These are phyloP conservation scores for Parastagonospora avenae DNA, from an alignment of 2,329 filamentous ascomycete species.

Conservation along the genomic window DNA sequence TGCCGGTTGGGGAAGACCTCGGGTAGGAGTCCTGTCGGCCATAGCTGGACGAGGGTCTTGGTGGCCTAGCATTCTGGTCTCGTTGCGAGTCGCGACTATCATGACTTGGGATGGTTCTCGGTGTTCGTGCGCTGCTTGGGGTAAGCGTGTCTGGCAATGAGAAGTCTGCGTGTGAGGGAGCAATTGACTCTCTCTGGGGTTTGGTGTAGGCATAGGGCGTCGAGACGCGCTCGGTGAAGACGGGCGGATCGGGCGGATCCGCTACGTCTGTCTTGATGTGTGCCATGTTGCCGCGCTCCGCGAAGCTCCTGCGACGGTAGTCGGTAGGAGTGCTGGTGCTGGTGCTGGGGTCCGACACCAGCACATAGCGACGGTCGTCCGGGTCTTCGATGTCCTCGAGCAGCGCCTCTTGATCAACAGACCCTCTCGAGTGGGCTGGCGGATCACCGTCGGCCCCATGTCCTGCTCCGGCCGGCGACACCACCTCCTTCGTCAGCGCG, in stretches of 20 bases:
- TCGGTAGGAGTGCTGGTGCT: constrained; percentile 10
- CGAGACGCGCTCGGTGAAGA: constrained; percentile 49
- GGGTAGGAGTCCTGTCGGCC: constrained; percentile 29
- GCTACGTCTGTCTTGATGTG: constrained; percentile 43
- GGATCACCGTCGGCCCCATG: constrained; percentile 52
- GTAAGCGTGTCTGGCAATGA: constrained; percentile 57
- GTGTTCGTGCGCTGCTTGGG: constrained; percentile 39
- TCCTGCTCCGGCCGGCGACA: constrained; percentile 34
- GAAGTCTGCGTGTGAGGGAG: constrained; percentile 47
- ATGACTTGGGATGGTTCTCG: constrained; percentile 29
- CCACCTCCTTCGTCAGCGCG: constrained; percentile 67
- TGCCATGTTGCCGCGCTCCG: constrained; percentile 41
- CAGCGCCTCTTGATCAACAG: constrained; percentile 70
- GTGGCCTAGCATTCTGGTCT: constrained; percentile 32
- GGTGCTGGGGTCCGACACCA: constrained; percentile 51
- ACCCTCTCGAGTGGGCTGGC: constrained; percentile 67
- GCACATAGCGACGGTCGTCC: constrained; percentile 69
- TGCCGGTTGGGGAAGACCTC: constrained; percentile 19
- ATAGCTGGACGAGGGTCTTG: constrained; percentile 34
- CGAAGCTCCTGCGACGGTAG: constrained; percentile 38
- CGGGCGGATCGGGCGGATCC: constrained; percentile 47
- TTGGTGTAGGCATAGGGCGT: constrained; percentile 54
- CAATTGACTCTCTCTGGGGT: constrained; percentile 37
- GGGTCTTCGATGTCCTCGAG: constrained; percentile 63
- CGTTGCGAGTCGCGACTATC: constrained; percentile 14